Evolutionary conservation across 371 early-diverging fungal genomes (phyloP), one percentile per base, ranked within the genome.

Genomic region (Chytridium lagenaria): DNA sequence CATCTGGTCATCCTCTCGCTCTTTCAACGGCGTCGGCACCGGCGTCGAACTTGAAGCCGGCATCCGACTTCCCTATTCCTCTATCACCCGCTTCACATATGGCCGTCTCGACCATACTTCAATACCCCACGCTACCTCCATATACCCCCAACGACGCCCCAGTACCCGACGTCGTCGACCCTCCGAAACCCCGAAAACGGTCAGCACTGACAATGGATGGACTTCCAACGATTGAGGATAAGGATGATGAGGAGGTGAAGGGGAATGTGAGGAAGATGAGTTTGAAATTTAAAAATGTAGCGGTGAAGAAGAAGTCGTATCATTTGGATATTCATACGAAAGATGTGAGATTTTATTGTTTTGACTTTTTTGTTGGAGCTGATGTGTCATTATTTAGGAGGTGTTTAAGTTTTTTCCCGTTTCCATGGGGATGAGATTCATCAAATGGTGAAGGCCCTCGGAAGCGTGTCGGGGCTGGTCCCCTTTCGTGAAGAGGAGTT

Each of bases 391-490:
- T 23, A 31, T 16, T 0, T 38, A 71, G 51, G 76, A 80, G 44
- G 74, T 71, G 3, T 83, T 71, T 69, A 73, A 73, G 67, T 75
- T 83, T 59, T 83, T 77, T 49, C 83, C 83, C n/a, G n/a, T 0
- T 71, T 81, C 59, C 61, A 36, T 36, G 77, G 68, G 26, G 66
- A 80, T 22, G 81, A 83, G 52, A 63, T 70, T 30, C 33, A 39
- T 28, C 50, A 69, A 15, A 61, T 79, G 38, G 50, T 74, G 26
- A 31, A 68, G 22, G 57, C 73, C 7, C 19, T 81, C 2, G 51
- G 50, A 7, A 33, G 37, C 1, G 64, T 74, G 1, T 72, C 78
- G 37, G 80, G 80, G 0, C 50, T 75, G 40, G 33, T 12, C 30
- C 79, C 79, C 7, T 79, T 81, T 50, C 63, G 70, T 61, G 74